Percentiles rank a stretch among this genome's conserved stretches.
Evolutionary conservation across 148 eudicot species (phyloP).

Genomic region (Talinum fruticosum): DNA sequence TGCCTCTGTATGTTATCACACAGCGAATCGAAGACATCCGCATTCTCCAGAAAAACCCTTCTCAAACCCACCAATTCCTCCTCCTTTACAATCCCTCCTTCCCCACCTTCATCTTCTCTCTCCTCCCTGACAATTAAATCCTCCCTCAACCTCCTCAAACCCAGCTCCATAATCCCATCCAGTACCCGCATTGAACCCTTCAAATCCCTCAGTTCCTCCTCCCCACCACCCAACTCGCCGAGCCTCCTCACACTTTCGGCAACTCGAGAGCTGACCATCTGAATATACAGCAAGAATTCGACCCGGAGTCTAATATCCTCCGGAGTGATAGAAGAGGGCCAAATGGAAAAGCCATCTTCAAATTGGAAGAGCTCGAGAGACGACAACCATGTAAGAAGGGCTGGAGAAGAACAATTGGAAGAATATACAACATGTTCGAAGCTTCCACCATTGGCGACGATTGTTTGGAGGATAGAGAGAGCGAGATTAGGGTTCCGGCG

Average conservation of each 20-base stretch:
- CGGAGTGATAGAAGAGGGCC: conserved; percentile 39
- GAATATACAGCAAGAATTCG: conserved; percentile 61
- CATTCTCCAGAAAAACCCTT: conserved; percentile 53
- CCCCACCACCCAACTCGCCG: conserved; percentile 13
- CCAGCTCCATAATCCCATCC: conserved; percentile 53
- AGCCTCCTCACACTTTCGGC: conserved; percentile 24
- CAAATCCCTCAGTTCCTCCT: conserved; percentile 31
- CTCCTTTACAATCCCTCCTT: conserved; percentile 32
- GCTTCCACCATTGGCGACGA: conserved; percentile 58
- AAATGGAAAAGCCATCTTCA: conserved; percentile 50
- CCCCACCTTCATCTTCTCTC: conserved; percentile 17
- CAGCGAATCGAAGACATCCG: conserved; percentile 60
- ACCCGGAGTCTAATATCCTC: conserved; percentile 49
- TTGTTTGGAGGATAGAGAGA: conserved; percentile 63
- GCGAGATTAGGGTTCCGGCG: conserved; percentile 67
- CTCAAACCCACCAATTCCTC: conserved; percentile 60
- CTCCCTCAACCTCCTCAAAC: conserved; percentile 57
- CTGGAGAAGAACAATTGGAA: conserved; percentile 56
- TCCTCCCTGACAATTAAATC: conserved; percentile 44
- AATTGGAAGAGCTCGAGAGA: conserved; percentile 67
- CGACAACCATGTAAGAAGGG: conserved; percentile 65
- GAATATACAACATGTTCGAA: conserved; percentile 50
- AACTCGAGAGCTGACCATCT: conserved; percentile 49
- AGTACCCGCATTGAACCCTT: conserved; percentile 35
- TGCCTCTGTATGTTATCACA: conserved; percentile 63